phyloP scores from a whole-genome alignment of 1,139 yeast species.

The Geotrichum citri-aurantii region DNA sequence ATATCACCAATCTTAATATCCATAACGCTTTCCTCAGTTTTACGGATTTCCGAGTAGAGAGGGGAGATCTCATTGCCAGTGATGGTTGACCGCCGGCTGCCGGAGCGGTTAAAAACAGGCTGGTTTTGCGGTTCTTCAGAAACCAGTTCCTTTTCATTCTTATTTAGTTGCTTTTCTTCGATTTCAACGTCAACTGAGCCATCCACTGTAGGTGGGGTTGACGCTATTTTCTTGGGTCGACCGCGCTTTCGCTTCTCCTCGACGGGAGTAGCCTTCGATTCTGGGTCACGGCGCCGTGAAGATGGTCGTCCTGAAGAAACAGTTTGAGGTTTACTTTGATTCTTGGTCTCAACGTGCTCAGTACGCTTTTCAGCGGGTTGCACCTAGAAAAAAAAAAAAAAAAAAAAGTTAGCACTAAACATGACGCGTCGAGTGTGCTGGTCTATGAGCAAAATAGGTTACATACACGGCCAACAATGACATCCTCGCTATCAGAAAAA shows the following conservation, averaged over 20 bases:
- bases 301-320: neutral
- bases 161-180: neutral
- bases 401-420: neutral
- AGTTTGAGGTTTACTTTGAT: neutral
- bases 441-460: neutral
- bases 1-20: slow-evolving; percentile 2
- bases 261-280: neutral
- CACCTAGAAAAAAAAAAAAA: neutral
- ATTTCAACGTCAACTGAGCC: neutral
- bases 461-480: neutral
- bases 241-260: neutral
- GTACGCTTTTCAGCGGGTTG: neutral
- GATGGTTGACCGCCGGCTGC: neutral
- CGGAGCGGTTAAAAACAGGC: neutral
- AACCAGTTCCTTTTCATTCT: neutral
- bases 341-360: neutral
- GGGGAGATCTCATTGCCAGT: neutral
- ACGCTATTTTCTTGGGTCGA: neutral
- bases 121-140: neutral
- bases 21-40: neutral
- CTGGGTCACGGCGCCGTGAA: neutral
- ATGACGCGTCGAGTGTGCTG: neutral
- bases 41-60: neutral
- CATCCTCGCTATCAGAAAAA: neutral
- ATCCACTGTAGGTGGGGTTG: neutral